phyloP scores from a whole-genome alignment of 2,329 filamentous ascomycete genomes.

The Cryphonectria carpinicola region DNA sequence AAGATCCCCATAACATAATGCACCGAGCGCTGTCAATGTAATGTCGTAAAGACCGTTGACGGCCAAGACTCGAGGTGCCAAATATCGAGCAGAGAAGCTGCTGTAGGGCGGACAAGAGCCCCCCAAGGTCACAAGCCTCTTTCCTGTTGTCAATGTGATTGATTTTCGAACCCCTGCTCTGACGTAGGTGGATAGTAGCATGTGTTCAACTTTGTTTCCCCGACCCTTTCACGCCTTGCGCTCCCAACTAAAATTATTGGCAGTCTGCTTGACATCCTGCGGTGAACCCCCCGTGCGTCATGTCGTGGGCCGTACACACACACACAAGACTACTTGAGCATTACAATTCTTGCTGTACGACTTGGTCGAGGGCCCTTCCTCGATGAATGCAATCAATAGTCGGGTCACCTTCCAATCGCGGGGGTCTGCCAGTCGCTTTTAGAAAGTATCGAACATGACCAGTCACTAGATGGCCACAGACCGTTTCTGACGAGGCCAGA shows the following conservation, averaged over 20 bases:
- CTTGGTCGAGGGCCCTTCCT: neutral
- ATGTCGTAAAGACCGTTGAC: neutral
- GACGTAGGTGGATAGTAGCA: neutral
- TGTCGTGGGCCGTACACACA: slow-evolving; percentile 5
- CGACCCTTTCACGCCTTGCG: neutral
- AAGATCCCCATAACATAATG: neutral
- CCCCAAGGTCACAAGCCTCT: neutral
- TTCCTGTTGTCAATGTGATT: neutral
- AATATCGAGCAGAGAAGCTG: neutral
- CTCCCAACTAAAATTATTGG: neutral
- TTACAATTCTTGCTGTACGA: neutral
- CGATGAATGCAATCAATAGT: neutral
- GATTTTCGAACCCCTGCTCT: neutral
- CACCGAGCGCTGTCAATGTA: neutral
- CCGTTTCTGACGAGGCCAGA: neutral
- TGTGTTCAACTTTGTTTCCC: neutral
- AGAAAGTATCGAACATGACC: neutral
- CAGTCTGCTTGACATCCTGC: slow-evolving; percentile 7
- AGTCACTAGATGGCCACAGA: neutral
- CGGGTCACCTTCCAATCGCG: neutral
- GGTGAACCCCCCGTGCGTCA: slow-evolving; percentile 6
- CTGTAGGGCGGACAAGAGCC: neutral
- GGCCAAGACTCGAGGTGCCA: neutral
- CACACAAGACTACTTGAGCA: neutral
- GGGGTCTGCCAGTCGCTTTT: neutral